Percentiles rank a stretch among this genome's conserved stretches.
Conservation (phyloP, 164 flowering plant species). For the Akebia trifoliata region DNA sequence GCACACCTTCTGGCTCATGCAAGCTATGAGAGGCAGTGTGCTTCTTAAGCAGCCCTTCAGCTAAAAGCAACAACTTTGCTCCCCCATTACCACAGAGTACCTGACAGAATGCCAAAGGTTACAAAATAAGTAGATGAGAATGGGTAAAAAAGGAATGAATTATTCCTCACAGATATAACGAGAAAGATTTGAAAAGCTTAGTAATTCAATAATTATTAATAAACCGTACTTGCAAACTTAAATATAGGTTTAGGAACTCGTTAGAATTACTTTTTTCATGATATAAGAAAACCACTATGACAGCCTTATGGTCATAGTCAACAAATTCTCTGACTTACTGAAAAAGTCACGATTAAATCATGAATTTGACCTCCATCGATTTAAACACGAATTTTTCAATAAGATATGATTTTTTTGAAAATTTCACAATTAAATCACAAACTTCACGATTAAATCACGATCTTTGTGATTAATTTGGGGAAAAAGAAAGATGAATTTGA, state of each 20-base stretch:
- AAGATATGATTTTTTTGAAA: too few species aligned
- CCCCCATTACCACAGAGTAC: constrained; percentile 73
- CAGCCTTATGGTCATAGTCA: too few species aligned
- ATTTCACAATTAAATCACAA: too few species aligned
- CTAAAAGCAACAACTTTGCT: constrained; percentile 60
- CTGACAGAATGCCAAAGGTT: constrained; percentile 27
- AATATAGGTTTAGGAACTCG: not conserved
- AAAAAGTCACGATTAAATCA: too few species aligned
- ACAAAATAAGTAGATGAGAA: not conserved
- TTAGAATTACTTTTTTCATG: not conserved
- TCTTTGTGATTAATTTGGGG: too few species aligned
- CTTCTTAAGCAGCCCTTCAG: constrained; percentile 91
- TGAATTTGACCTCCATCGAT: too few species aligned
- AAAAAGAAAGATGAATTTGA: too few species aligned
- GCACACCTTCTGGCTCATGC: constrained; percentile 90
- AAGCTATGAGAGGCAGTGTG: constrained; percentile 78
- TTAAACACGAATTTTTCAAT: too few species aligned
- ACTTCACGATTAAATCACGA: too few species aligned
- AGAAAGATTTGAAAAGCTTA: not conserved
- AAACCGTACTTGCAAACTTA: not conserved
- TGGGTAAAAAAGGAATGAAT: not conserved
- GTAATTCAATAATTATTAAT: not conserved
- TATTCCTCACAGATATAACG: too few species aligned
- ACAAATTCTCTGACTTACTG: too few species aligned
- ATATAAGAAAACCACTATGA: too few species aligned